phyloP scores from a whole-genome alignment of 2,329 filamentous ascomycete genomes.

The Neofusicoccum cordaticola region DNA sequence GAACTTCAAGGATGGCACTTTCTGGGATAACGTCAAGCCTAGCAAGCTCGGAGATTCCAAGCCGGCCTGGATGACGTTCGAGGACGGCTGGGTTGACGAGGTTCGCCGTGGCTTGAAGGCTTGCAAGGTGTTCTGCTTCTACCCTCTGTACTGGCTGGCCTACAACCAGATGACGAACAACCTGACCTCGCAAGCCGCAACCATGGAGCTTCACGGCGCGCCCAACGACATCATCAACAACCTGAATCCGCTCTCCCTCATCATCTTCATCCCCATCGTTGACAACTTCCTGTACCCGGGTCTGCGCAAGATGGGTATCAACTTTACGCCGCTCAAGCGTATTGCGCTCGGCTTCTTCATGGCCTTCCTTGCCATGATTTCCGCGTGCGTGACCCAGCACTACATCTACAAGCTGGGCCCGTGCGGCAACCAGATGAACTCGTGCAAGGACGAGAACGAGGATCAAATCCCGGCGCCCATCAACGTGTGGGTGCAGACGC shows the following conservation, averaged over 20 bases:
- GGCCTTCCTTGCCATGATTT: conserved; percentile 49
- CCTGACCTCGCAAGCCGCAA: conserved; percentile 54
- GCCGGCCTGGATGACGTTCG: conserved; percentile 75
- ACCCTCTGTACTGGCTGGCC: conserved; percentile 43
- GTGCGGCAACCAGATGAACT: conserved; percentile 58
- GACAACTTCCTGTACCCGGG: conserved; percentile 53
- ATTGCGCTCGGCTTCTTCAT: conserved; percentile 52
- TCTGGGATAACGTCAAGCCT: conserved; percentile 70
- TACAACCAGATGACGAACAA: conserved; percentile 58
- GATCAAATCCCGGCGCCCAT: conserved; percentile 51
- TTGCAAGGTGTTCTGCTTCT: conserved; percentile 54
- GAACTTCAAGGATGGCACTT: conserved; percentile 55
- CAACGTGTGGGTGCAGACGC: conserved; percentile 59
- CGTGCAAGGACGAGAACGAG: conserved; percentile 44
- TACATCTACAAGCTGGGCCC: conserved; percentile 63
- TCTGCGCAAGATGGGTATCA: conserved; percentile 46
- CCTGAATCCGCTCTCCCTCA: conserved; percentile 52
- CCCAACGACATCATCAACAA: conserved; percentile 58
- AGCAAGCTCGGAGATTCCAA: conserved; percentile 57
- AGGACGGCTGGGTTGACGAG: conserved; percentile 75
- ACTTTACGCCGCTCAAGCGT: conserved; percentile 54
- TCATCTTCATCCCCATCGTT: conserved; percentile 55
- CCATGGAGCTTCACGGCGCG: conserved; percentile 51
- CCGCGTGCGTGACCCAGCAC: conserved; percentile 51
- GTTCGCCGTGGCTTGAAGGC: conserved; percentile 39